Evolutionary conservation across 1,284 basidiomycete genomes (phyloP), one percentile per base, ranked within the genome.

Genomic region (Sparassis latifolia): DNA sequence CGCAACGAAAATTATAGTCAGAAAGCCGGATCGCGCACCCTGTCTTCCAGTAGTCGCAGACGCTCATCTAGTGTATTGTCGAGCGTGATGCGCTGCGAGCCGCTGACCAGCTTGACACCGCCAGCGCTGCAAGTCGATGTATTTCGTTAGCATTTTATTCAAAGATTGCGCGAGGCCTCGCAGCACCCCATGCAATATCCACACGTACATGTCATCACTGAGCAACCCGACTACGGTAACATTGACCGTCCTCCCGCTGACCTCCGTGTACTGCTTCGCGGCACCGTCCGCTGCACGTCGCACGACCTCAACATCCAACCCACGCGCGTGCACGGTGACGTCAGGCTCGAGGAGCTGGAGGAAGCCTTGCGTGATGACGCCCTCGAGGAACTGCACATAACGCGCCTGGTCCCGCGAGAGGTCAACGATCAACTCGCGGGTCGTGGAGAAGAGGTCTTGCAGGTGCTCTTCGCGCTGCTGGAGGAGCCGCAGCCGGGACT

Each of bases 41-140:
- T 81, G 64, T 95, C 90, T 70, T 97, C 92, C 42, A 97, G 73
- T 56, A 97, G 70, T 60, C 84, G 78, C 63, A 97, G 69, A 45
- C 94, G 81, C 65, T 95, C 92, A 58, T 92, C 91, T 47, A 97
- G 75, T 0, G 93, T 94, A 66, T 97, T 97, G 68, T 97, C 89
- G 29, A 97, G 77, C 35, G 82, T 87, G 66, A 97, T 97, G 47
- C 90, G 81, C 42, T 79, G 77, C 10, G 75, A 76, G 40, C 86
- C 86, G 50, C 81, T 88, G 30, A 79, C 68, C 29, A 96, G 78
- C 60, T 86, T 85, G 43, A 96, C 71, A 30, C 94, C 94, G 27
- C 94, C 94, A 48, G 92, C 84, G 58, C 89, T 89, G 59, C 54
- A 33, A 49, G 47, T 32, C 7, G 33, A 30, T 6, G 6, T 12